These are phyloP conservation scores for Chaetomium sp. DNA, from an alignment of 2,329 filamentous ascomycete species.

Conservation along the genomic window DNA sequence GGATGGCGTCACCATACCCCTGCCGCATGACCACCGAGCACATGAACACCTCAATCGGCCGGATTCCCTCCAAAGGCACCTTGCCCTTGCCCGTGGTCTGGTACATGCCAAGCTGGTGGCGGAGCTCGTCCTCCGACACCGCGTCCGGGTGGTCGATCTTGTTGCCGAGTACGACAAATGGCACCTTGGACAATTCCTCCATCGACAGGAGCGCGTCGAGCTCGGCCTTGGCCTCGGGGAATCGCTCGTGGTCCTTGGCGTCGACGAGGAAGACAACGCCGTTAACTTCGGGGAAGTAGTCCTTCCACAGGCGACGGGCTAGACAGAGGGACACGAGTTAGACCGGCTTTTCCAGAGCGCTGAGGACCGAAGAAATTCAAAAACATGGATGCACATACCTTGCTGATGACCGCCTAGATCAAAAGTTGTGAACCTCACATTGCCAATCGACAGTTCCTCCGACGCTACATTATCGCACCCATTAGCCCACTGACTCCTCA, in stretches of 20 bases:
- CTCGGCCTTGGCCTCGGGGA: slow-evolving; percentile 91
- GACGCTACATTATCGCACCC: slow-evolving; percentile 50
- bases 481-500: slow-evolving; percentile 12
- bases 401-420: slow-evolving; percentile 92
- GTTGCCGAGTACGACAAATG: slow-evolving; percentile 94
- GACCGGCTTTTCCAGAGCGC: not conserved
- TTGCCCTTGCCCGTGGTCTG: slow-evolving; percentile 97
- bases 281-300: slow-evolving; percentile 94
- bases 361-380: not conserved
- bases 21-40: slow-evolving; percentile 98
- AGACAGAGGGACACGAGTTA: slow-evolving; percentile 1
- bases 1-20: slow-evolving; percentile 85
- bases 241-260: slow-evolving; percentile 92
- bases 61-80: slow-evolving; percentile 79
- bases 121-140: slow-evolving; percentile 89
- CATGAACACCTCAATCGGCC: slow-evolving; percentile 97
- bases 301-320: slow-evolving; percentile 92
- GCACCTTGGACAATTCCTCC: slow-evolving; percentile 94
- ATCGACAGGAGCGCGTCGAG: slow-evolving; percentile 91
- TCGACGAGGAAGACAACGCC: slow-evolving; percentile 98
- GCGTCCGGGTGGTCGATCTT: slow-evolving; percentile 99
- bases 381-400: slow-evolving; percentile 45
- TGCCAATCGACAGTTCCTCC: slow-evolving; percentile 87
- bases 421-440: slow-evolving; percentile 91
- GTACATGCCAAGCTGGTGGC: slow-evolving; percentile 86